Evolutionary conservation across 495 filamentous ascomycete species (phyloP).

Genomic region (Aspergillus campestris): DNA sequence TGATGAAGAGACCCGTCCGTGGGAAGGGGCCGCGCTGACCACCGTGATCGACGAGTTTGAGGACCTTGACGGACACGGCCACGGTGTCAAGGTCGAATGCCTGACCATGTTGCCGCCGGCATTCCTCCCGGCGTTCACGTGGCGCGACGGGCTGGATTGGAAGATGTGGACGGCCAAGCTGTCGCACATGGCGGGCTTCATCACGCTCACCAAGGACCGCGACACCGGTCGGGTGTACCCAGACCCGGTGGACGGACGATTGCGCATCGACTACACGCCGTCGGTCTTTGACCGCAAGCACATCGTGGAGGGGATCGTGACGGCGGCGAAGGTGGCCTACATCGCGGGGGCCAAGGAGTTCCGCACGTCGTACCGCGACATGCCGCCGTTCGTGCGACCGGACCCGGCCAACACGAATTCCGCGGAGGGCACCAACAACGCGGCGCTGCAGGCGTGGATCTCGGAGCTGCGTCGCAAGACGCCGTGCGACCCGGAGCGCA

Average conservation of each 20-base stretch:
- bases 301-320: slow-evolving; percentile 62
- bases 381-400: slow-evolving; percentile 58
- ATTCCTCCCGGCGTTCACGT: slow-evolving; percentile 50
- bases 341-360: slow-evolving; percentile 73
- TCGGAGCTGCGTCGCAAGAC: slow-evolving; percentile 47
- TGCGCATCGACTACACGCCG: slow-evolving; percentile 57
- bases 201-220: slow-evolving; percentile 63
- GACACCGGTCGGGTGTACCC: slow-evolving; percentile 66
- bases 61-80: slow-evolving; percentile 70
- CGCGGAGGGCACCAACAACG: slow-evolving; percentile 53
- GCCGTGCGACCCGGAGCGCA: slow-evolving; percentile 35
- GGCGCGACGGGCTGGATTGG: slow-evolving; percentile 55
- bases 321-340: slow-evolving; percentile 65
- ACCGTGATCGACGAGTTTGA: slow-evolving; percentile 69
- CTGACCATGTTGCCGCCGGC: slow-evolving; percentile 57
- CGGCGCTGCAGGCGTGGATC: slow-evolving; percentile 61
- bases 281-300: slow-evolving; percentile 62
- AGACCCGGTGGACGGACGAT: slow-evolving; percentile 57
- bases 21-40: slow-evolving; percentile 77
- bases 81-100: slow-evolving; percentile 75
- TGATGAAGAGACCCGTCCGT: slow-evolving; percentile 57
- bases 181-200: slow-evolving; percentile 55
- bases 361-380: slow-evolving; percentile 47
- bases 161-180: slow-evolving; percentile 57
- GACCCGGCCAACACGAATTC: slow-evolving; percentile 22